Conservation (phyloP, 495 filamentous ascomycete genomes). For the Penicillium coprophilum region DNA sequence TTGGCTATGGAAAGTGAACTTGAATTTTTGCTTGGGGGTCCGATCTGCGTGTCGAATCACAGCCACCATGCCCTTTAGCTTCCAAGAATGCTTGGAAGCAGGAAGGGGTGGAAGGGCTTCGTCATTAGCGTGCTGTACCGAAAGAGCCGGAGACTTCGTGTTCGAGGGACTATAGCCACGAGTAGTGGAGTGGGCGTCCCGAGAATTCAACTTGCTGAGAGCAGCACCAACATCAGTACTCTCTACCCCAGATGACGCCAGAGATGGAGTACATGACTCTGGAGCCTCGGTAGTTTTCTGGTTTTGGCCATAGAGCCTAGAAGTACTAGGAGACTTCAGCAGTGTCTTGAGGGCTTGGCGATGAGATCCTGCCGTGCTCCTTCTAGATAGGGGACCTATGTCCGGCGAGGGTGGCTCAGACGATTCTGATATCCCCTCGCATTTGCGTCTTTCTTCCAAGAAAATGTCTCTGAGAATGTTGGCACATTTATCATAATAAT, state of each 20-base stretch:
- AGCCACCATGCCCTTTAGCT: slow-evolving; percentile 96
- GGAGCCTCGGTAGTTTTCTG: slow-evolving; percentile 40
- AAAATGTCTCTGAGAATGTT: slow-evolving; percentile 85
- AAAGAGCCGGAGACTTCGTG: slow-evolving; percentile 33
- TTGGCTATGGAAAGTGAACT: slow-evolving; percentile 96
- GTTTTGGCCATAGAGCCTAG: slow-evolving; percentile 51
- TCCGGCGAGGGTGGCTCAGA: slow-evolving; percentile 36
- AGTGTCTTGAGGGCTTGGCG: slow-evolving; percentile 55
- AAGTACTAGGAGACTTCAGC: slow-evolving; percentile 64
- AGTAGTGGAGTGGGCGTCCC: slow-evolving; percentile 29
- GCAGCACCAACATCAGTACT: slow-evolving; percentile 27
- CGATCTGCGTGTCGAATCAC: slow-evolving; percentile 95
- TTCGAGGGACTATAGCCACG: slow-evolving; percentile 31
- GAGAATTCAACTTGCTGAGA: slow-evolving; percentile 18
- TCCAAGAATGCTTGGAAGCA: slow-evolving; percentile 94
- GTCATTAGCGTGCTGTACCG: slow-evolving; percentile 31
- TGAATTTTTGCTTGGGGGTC: slow-evolving; percentile 98
- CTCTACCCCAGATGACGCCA: slow-evolving; percentile 52
- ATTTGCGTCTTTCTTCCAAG: slow-evolving; percentile 65
- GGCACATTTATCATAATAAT: slow-evolving; percentile 92
- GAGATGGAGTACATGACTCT: slow-evolving; percentile 42
- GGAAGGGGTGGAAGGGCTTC: slow-evolving; percentile 61
- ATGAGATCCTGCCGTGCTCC: slow-evolving; percentile 37
- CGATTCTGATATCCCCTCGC: slow-evolving; percentile 41
- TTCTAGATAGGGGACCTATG: slow-evolving; percentile 32